Percentiles rank a stretch among this genome's conserved stretches.
Evolutionary conservation across 1,284 basidiomycete species (phyloP).

Genomic region (Puccinia triticina): DNA sequence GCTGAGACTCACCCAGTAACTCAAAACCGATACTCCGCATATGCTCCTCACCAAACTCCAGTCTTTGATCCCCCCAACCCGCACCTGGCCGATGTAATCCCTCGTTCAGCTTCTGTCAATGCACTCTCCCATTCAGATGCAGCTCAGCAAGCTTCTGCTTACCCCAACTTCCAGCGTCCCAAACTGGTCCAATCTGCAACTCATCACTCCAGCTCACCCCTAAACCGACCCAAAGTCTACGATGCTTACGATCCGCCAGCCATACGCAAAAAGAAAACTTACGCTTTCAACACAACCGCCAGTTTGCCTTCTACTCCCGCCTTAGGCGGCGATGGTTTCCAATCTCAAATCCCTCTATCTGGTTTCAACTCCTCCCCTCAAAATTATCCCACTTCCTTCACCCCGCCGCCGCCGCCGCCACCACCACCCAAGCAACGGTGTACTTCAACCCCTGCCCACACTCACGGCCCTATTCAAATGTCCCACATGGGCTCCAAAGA

Average conservation of each 20-base stretch:
- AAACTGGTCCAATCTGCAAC: conserved; percentile 20
- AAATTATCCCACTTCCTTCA: not conserved
- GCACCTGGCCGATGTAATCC: conserved; percentile 22
- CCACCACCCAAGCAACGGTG: conserved; percentile 44
- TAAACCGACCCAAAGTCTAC: conserved; percentile 47
- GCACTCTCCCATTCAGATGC: conserved; percentile 3
- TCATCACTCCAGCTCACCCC: not conserved
- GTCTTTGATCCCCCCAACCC: conserved; percentile 17
- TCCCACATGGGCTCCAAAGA: not conserved
- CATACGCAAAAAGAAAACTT: conserved; percentile 47
- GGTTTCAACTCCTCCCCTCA: conserved; percentile 2
- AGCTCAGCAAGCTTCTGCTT: conserved; percentile 4
- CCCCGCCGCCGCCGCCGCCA: conserved; percentile 9
- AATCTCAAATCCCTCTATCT: not conserved
- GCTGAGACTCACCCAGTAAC: not conserved
- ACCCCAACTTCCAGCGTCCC: conserved; percentile 18
- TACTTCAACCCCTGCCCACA: conserved; percentile 38
- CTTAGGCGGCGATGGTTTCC: conserved; percentile 32
- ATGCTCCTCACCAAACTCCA: not conserved
- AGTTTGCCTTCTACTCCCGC: conserved; percentile 49
- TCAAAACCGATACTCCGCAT: conserved; percentile 1
- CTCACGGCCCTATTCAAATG: conserved; percentile 7
- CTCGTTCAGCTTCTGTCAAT: conserved; percentile 48
- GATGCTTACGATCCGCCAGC: conserved; percentile 50
- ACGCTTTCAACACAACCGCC: conserved; percentile 21